Conservation (phyloP, 1,284 basidiomycete species). For the Tilletia setariae region DNA sequence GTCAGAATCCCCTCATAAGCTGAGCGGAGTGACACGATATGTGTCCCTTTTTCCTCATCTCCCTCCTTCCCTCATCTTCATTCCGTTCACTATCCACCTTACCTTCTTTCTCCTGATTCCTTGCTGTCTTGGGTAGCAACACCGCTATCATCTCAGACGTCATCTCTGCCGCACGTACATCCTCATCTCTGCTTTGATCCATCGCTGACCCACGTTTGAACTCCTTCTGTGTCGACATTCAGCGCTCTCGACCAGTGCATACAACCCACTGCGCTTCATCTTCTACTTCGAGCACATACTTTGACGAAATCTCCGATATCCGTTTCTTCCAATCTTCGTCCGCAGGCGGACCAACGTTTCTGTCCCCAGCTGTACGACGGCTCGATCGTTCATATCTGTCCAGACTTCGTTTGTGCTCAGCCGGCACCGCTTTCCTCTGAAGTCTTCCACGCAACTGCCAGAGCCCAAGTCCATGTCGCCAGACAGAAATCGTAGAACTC, state of each 20-base stretch:
- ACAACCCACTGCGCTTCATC: too few relatives aligned
- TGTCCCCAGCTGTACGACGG: neutral
- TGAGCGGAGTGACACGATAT: slow-evolving; percentile 8
- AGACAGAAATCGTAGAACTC: slow-evolving; percentile 9
- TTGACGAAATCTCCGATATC: neutral
- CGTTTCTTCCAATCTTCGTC: neutral
- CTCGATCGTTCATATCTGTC: too few relatives aligned
- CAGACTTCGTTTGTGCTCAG: neutral
- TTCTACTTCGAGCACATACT: neutral
- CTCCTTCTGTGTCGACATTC: neutral
- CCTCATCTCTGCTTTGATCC: neutral
- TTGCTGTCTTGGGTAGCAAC: neutral
- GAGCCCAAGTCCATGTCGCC: slow-evolving; percentile 7
- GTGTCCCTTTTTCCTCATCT: neutral
- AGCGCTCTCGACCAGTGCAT: too few relatives aligned
- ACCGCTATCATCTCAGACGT: neutral
- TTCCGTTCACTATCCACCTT: neutral
- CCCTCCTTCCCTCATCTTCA: neutral
- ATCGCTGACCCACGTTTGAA: neutral
- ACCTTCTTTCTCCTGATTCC: neutral
- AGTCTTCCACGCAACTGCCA: neutral
- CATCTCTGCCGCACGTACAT: neutral
- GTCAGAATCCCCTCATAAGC: neutral
- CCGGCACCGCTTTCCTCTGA: neutral
- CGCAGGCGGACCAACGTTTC: neutral